Evolutionary conservation across 2,329 filamentous ascomycete species (phyloP).

Genomic region (Paraphaeosphaeria sporulosa): DNA sequence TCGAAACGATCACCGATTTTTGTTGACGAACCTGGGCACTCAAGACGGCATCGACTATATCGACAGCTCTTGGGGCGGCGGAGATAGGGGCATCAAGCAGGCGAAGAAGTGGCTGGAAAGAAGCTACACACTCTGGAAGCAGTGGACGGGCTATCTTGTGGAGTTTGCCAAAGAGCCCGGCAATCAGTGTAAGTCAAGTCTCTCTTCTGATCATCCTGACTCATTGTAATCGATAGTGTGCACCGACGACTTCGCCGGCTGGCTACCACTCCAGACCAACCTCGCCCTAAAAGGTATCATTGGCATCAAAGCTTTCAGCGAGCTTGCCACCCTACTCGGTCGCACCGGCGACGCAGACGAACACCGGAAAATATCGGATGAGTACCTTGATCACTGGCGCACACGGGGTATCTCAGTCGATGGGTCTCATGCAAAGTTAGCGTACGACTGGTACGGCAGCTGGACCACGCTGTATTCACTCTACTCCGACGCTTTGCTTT

Average conservation of each 20-base stretch:
- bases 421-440: conserved; percentile 76
- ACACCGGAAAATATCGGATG: conserved; percentile 68
- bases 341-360: conserved; percentile 64
- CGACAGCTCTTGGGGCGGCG: conserved; percentile 67
- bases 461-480: conserved; percentile 89
- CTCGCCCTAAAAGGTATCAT: conserved; percentile 85
- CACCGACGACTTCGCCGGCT: conserved; percentile 85
- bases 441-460: conserved; percentile 80
- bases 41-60: conserved; percentile 64
- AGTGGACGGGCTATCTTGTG: conserved; percentile 83
- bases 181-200: conserved; percentile 65
- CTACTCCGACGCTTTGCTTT: conserved; percentile 80
- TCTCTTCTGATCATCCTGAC: neutral
- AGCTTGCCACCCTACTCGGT: conserved; percentile 69
- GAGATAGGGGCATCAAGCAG: conserved; percentile 61
- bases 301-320: conserved; percentile 79
- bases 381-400: conserved; percentile 78
- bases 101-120: conserved; percentile 70
- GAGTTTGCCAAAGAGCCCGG: conserved; percentile 76
- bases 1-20: conserved; percentile 52
- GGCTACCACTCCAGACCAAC: conserved; percentile 80
- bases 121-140: conserved; percentile 76
- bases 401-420: conserved; percentile 73
- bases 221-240: conserved; percentile 61
- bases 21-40: conserved; percentile 58